Base-by-base conservation (phyloP, 495 filamentous ascomycete species). In the Penicillium ucsense region DNA sequence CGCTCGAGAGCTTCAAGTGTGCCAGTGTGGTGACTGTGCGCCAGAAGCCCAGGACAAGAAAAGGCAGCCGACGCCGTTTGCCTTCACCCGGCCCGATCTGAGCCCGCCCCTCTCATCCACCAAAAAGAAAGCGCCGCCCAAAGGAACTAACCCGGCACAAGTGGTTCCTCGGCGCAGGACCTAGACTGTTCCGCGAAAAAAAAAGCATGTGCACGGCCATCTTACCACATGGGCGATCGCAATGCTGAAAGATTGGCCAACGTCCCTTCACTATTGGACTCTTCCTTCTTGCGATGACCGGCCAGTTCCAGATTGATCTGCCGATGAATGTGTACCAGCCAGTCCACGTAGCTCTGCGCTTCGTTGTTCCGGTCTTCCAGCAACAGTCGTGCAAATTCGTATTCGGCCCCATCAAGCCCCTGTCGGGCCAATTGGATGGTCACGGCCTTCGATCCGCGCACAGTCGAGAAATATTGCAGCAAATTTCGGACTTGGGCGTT, bases 281-380 rank as follows among this genome's bases (percentile, higher is more conserved):
- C 84, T 38, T 89, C 85, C 53, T 81, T 82, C 62, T 86, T 87
- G 59, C 85, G 73, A 61, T 89, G 86, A 32, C 86, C 86, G 10
- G 83, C 74, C 56, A 89, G 69, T 75, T 96, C 91, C 48, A 95
- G 67, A 62, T 94, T 89, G 50, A 97, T 87, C 58, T 85, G 83
- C 54, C 89, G 83, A 61, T 99, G 92, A 42, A 96, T 71, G 67
- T 95, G 88, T 45, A 99, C 92, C 64, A 99, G 67, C 92, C 92
- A 99, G 68, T 99, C 92, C 11, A 97, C 92, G 68, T 99, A 97
- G 55, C 85, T 91, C 65, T 91, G 88, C 32, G 92, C 92, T 67
- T 99, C 92, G 53, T 94, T 95, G 65, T 97, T 97, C 52, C 92
- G 78, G 61, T 99, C 92, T 69, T 99, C 92, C 43, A 94, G 79